Evolutionary conservation across 768 basidiomycete genomes (phyloP).

Genomic region (Zangia roseola): DNA sequence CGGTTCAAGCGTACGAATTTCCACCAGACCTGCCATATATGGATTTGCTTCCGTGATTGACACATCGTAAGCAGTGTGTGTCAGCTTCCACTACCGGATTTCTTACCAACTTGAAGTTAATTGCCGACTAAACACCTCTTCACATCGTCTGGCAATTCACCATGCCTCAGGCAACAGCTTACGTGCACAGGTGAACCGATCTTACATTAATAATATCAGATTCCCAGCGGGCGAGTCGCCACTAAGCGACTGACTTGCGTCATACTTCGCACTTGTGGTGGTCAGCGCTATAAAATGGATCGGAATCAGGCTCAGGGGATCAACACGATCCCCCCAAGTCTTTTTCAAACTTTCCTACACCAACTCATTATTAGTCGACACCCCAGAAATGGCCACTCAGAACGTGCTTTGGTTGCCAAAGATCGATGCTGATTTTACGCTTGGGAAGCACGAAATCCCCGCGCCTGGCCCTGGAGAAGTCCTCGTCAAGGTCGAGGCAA

Average conservation of each 20-base stretch:
- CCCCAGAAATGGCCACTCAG: slow-evolving; percentile 7
- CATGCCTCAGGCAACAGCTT: too few species aligned
- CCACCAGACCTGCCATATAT: background rate
- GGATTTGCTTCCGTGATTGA: background rate
- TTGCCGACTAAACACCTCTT: too few species aligned
- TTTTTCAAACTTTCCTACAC: too few species aligned
- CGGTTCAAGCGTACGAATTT: too few species aligned
- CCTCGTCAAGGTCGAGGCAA: slow-evolving; percentile 40
- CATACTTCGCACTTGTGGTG: background rate
- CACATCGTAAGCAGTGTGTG: background rate
- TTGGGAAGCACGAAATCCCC: slow-evolving; percentile 22
- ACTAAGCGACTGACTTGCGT: background rate
- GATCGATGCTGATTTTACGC: slow-evolving; percentile 8
- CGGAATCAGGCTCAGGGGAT: background rate
- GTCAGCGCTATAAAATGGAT: background rate
- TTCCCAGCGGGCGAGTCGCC: too few species aligned
- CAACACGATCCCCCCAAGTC: background rate
- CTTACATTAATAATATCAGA: too few species aligned
- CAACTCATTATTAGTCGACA: background rate
- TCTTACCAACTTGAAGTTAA: too few species aligned
- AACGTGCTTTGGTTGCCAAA: slow-evolving; percentile 17
- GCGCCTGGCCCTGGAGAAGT: slow-evolving; percentile 42
- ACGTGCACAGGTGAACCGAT: too few species aligned
- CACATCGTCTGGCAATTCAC: too few species aligned
- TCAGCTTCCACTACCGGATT: background rate